A percentile compares a stretch with the other conserved stretches of the same genome.
phyloP scores from a whole-genome alignment of 768 basidiomycete species.

The Termitomyces sp. region DNA sequence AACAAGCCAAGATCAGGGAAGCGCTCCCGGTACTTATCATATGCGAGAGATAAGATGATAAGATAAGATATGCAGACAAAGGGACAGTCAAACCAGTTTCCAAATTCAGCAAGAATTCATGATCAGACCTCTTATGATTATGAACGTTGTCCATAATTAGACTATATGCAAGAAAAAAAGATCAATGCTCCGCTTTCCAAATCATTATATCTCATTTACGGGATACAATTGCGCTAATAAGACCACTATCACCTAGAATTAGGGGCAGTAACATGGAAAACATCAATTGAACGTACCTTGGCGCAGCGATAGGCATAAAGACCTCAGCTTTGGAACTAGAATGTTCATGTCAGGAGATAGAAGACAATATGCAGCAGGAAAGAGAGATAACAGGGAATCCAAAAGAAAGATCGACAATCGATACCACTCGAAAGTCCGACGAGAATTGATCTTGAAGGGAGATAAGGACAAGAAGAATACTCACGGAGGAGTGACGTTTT shows the following conservation, averaged over 20 bases:
- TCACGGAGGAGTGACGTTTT: constrained; percentile 55
- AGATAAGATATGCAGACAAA: neutral
- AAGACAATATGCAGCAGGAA: neutral
- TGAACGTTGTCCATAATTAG: too few species aligned
- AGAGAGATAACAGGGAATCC: too few species aligned
- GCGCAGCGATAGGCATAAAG: constrained; percentile 82
- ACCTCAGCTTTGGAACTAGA: constrained; percentile 75
- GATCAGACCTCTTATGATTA: too few species aligned
- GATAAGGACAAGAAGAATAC: neutral
- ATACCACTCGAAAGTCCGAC: too few species aligned
- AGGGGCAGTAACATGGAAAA: neutral
- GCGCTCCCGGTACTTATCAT: neutral
- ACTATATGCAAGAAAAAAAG: neutral
- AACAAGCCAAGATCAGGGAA: neutral
- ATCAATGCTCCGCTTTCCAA: too few species aligned
- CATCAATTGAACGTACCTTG: constrained; percentile 52
- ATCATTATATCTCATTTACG: constrained; percentile 29
- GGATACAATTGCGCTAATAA: constrained; percentile 60
- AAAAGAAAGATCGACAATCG: neutral
- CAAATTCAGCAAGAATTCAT: too few species aligned
- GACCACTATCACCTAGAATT: constrained; percentile 37
- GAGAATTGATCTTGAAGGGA: neutral
- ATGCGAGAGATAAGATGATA: neutral
- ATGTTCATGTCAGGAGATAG: neutral
- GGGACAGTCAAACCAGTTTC: too few species aligned